These are phyloP conservation scores for Inonotus obliquus DNA, from an alignment of 1,284 basidiomycete species.

Conservation along the genomic window DNA sequence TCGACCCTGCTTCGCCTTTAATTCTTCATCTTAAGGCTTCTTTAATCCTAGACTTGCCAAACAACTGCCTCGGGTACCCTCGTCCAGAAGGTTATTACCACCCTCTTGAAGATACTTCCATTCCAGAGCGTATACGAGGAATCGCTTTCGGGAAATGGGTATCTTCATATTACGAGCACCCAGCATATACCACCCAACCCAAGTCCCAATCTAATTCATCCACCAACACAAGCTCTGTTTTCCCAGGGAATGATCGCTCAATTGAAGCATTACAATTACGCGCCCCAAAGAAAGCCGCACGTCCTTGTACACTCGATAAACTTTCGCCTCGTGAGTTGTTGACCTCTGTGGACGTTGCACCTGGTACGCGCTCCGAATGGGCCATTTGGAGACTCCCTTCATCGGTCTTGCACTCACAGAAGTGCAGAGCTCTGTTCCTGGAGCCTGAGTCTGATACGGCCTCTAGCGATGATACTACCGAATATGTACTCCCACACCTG, in stretches of 20 bases:
- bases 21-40: neutral
- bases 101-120: slow-evolving; percentile 7
- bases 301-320: slow-evolving; percentile 6
- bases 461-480: neutral
- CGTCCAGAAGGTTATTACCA: slow-evolving; percentile 12
- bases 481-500: neutral
- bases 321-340: slow-evolving; percentile 4
- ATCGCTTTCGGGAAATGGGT: slow-evolving; percentile 8
- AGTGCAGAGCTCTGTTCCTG: neutral
- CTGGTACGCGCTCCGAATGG: slow-evolving; percentile 11
- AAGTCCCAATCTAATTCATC: neutral
- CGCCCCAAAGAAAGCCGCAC: slow-evolving; percentile 3
- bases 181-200: neutral
- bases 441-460: neutral
- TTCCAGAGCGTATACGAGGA: slow-evolving; percentile 4
- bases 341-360: slow-evolving; percentile 5
- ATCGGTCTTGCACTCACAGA: slow-evolving; percentile 5
- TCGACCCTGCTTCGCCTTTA: neutral
- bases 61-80: slow-evolving; percentile 6
- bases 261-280: slow-evolving; percentile 5
- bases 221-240: neutral
- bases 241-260: neutral
- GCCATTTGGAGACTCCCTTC: neutral
- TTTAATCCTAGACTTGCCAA: slow-evolving; percentile 4
- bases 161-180: slow-evolving; percentile 12